A percentile compares a stretch with the other conserved stretches of the same genome.
Conservation (phyloP, 306 rosid genomes). For the Vicia faba region DNA sequence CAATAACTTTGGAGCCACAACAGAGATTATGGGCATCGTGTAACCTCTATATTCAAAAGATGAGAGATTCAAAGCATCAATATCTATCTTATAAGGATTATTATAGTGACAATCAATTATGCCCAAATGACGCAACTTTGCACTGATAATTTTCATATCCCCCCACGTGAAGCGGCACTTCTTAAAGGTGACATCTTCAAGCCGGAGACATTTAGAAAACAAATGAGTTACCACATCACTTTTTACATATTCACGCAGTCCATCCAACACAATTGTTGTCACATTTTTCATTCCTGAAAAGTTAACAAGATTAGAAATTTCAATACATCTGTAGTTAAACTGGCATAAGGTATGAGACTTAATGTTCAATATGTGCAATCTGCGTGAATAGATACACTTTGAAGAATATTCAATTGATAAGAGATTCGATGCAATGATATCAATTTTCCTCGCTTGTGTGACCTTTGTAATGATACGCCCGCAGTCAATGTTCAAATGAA, state of each 20-base stretch:
- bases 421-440: not conserved
- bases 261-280: not conserved
- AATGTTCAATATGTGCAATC: no score
- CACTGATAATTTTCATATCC: no score
- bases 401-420: not conserved
- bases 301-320: not conserved
- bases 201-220: not conserved
- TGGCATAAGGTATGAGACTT: not conserved
- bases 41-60: not conserved
- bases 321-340: not conserved
- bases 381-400: no score
- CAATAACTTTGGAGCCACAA: not conserved
- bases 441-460: not conserved
- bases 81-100: not conserved
- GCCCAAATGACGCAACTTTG: no score
- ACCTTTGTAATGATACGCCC: not conserved
- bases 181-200: no score
- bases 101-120: not conserved
- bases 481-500: not conserved
- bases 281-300: not conserved
- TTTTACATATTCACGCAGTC: not conserved
- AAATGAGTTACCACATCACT: no score
- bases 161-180: no score
- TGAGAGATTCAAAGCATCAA: slow-evolving; percentile 1
- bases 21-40: no score